phyloP scores from a whole-genome alignment of 495 filamentous ascomycete species.

The Penicillium psychrofluorescens region DNA sequence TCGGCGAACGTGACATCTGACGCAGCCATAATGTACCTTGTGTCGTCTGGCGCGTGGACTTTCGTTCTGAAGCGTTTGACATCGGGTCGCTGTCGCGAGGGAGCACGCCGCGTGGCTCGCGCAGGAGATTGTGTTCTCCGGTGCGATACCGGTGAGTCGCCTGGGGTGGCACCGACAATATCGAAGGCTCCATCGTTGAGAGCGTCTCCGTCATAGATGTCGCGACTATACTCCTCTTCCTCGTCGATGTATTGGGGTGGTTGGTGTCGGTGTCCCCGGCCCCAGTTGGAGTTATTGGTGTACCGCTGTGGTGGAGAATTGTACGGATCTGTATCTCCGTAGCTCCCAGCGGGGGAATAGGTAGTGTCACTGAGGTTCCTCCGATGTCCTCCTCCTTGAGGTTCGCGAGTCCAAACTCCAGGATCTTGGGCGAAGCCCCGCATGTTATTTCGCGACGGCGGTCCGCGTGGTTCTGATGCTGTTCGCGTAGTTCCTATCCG shows the following conservation, averaged over 20 bases:
- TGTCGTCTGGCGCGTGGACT: slow-evolving; percentile 78
- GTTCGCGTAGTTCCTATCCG: slow-evolving; percentile 47
- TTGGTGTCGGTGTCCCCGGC: slow-evolving; percentile 30
- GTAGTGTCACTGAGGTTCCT: slow-evolving; percentile 26
- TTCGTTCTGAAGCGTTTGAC: slow-evolving; percentile 72
- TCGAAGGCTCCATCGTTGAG: slow-evolving; percentile 73
- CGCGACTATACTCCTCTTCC: slow-evolving; percentile 62
- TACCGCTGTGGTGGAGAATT: slow-evolving; percentile 39
- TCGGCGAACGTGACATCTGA: slow-evolving; percentile 65
- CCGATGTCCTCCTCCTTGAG: slow-evolving; percentile 14
- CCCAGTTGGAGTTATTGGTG: slow-evolving; percentile 18
- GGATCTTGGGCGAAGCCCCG: slow-evolving; percentile 16
- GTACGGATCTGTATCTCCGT: slow-evolving; percentile 60
- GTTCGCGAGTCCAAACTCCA: slow-evolving; percentile 10
- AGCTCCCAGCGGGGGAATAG: slow-evolving; percentile 36
- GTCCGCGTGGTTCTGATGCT: slow-evolving; percentile 47
- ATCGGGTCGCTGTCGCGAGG: slow-evolving; percentile 26
- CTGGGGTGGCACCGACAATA: slow-evolving; percentile 47
- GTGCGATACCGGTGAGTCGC: slow-evolving; percentile 1
- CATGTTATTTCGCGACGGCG: slow-evolving; percentile 18
- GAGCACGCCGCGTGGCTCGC: slow-evolving; percentile 20
- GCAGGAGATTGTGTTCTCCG: slow-evolving; percentile 23
- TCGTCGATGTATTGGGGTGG: slow-evolving; percentile 62
- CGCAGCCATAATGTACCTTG: slow-evolving; percentile 86
- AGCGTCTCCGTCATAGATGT: slow-evolving; percentile 53